These are phyloP conservation scores for Pogostemon cablin DNA, from an alignment of 257 asterid genomes.

Conservation along the genomic window DNA sequence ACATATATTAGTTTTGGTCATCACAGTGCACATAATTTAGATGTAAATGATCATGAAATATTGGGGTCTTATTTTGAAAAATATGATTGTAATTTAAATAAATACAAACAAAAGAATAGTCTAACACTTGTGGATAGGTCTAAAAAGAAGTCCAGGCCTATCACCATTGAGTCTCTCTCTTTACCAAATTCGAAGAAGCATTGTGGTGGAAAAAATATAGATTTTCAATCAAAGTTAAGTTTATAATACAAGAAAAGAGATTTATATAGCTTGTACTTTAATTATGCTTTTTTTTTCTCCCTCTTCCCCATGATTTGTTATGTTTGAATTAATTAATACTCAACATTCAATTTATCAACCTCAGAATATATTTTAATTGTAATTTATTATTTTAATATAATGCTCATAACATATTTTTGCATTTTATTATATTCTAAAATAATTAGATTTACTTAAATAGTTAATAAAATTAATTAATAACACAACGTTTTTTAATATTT, in stretches of 20 bases:
- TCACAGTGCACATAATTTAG: constrained; percentile 19
- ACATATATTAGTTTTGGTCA: constrained; percentile 53
- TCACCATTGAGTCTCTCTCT: constrained; percentile 25
- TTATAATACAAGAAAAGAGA: constrained; percentile 27
- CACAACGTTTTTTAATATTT: too few species aligned
- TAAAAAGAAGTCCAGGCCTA: constrained; percentile 28
- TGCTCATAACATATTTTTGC: too few species aligned
- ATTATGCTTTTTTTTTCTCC: not conserved
- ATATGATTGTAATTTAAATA: constrained; percentile 12
- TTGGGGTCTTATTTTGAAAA: constrained; percentile 27
- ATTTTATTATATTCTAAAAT: too few species aligned
- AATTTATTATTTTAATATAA: too few species aligned
- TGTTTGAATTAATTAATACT: too few species aligned
- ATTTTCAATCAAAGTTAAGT: constrained; percentile 67
- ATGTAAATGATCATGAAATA: constrained; percentile 15
- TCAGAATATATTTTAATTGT: too few species aligned
- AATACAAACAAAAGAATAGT: constrained; percentile 39
- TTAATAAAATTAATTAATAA: too few species aligned
- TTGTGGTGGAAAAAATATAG: constrained; percentile 42
- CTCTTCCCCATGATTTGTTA: too few species aligned
- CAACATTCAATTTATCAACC: too few species aligned
- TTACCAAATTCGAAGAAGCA: constrained; percentile 38
- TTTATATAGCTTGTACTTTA: not conserved
- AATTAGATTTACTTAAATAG: too few species aligned
- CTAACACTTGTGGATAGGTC: constrained; percentile 37